Base-by-base conservation (phyloP, 805 yeast species). In the Starmerella kuoi region DNA sequence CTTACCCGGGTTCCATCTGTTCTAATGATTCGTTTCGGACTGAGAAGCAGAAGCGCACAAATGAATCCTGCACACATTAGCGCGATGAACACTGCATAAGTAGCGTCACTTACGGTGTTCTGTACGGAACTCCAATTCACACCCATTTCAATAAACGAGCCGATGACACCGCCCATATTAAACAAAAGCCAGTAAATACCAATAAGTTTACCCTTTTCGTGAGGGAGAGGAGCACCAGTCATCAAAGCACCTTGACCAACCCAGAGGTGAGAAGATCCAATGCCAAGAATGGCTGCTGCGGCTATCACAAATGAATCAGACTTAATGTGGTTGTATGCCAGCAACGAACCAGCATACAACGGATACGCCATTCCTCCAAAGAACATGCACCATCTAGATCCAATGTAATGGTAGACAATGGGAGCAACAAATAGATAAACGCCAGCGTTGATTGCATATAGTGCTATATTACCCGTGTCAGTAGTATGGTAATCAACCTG, bases 141-240 rank as follows among this genome's bases (percentile, higher is more conserved):
- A 27, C 70, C 77, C 58, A 74, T 68, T 19, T 77, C 74, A 48
- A 74, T 70, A 40, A 72, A 61, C 14, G 73, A 65, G 36, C 80
- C 80, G 48, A 74, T 70, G 37, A 73, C 77, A 11, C 75, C 78
- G 53, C 80, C 80, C 53, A 73, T 60, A 61, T 74, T 74, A 65
- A 74, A 74, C 42, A 74, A 67, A 45, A 70, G 63, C 79, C 79
- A 74, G 55, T 73, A 74, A 18, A 69, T 56, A 64, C 71, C 72
- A 42, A 74, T 67, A 31, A 73, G 73, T 30, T 61, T 60, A 32
- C 76, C 79, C 58, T 73, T 72, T 18, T 50, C 62, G 32, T 58
- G 51, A 55, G 74, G 78, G 18, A 70, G 55, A 2, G 77, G 72
- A 45, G 75, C 74, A 15, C 74, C 63, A 63, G 74, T 68, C 54